phyloP scores from a whole-genome alignment of 1,284 basidiomycete species.

The Puccinia triticina region DNA sequence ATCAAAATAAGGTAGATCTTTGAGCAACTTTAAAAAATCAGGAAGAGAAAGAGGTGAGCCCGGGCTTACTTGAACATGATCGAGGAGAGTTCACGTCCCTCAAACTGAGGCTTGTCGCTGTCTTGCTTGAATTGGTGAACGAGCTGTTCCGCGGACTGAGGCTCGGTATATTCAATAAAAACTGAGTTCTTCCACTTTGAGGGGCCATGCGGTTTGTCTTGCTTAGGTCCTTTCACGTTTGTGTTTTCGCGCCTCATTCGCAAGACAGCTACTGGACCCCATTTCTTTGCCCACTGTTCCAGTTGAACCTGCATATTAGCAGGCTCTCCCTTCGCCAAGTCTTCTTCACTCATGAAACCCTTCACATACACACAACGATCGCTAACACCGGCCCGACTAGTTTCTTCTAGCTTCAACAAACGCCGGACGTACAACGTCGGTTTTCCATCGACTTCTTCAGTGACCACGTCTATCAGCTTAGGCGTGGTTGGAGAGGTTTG shows the following conservation, averaged over 20 bases:
- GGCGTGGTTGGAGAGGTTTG: constrained; percentile 35
- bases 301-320: constrained; percentile 42
- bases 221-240: not conserved
- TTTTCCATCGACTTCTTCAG: constrained; percentile 40
- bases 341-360: constrained; percentile 50
- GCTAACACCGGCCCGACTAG: constrained; percentile 39
- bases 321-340: constrained; percentile 44
- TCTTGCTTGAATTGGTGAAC: constrained; percentile 43
- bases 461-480: constrained; percentile 37
- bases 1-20: no score
- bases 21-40: not conserved
- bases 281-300: constrained; percentile 48
- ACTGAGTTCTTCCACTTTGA: constrained; percentile 51
- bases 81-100: constrained; percentile 38
- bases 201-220: not conserved
- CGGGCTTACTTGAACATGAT: constrained; percentile 50
- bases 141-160: constrained; percentile 39
- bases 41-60: not conserved
- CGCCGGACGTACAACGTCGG: constrained; percentile 30
- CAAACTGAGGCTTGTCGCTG: constrained; percentile 25
- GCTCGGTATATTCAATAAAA: constrained; percentile 42
- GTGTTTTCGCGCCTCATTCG: constrained; percentile 49
- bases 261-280: constrained; percentile 41
- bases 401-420: constrained; percentile 44
- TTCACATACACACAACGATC: constrained; percentile 50